phyloP scores from a whole-genome alignment of 768 basidiomycete species.

The Psilocybe cyanescens region DNA sequence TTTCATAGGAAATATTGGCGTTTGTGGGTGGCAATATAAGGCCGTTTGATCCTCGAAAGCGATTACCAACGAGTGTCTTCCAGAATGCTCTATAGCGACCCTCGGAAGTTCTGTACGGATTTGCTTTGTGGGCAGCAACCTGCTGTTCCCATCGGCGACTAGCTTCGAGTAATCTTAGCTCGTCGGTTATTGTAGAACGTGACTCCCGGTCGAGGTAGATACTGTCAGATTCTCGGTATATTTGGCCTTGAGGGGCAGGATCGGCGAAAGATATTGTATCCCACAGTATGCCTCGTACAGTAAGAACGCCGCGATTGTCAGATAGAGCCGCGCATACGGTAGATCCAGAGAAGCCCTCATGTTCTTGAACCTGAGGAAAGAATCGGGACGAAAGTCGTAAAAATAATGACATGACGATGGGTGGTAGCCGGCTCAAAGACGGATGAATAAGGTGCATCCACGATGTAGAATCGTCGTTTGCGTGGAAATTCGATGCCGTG shows the following conservation, averaged over 20 bases:
- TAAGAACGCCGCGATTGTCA: background rate
- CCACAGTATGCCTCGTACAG: slow-evolving; percentile 2
- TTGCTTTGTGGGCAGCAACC: background rate
- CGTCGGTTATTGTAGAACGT: background rate
- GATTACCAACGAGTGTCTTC: slow-evolving; percentile 1
- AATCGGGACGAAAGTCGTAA: background rate
- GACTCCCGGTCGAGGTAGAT: background rate
- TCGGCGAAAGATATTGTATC: slow-evolving; percentile 5
- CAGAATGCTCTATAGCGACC: background rate
- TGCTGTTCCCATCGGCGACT: background rate
- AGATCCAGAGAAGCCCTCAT: background rate
- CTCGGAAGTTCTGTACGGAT: slow-evolving; percentile 1
- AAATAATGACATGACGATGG: background rate
- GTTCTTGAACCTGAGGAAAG: background rate
- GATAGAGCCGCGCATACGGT: background rate
- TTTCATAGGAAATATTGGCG: background rate
- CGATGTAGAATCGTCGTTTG: background rate
- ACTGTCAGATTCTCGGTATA: background rate
- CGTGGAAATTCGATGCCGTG: background rate
- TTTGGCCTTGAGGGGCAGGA: background rate
- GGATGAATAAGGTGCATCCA: background rate
- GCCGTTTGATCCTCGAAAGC: background rate
- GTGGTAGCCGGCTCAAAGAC: background rate
- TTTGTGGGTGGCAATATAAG: background rate
- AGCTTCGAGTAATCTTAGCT: background rate